Evolutionary conservation across 257 asterid species (phyloP), one percentile per base, ranked within the genome.

Genomic region (Galeopsis tetrahit): DNA sequence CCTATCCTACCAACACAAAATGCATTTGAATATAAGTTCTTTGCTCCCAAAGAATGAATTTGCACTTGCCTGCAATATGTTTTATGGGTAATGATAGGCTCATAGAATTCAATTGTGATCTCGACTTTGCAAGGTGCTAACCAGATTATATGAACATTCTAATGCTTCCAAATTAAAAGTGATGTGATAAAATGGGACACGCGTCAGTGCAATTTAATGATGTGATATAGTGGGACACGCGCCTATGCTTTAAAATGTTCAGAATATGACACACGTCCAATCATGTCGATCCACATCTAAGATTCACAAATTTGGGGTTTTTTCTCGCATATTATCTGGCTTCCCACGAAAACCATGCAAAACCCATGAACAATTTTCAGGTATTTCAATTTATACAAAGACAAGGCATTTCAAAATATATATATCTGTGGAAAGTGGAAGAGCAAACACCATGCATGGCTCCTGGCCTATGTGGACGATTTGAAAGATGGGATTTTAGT

Each of bases 401-500:
- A 44, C 49, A 14, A 60, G 59, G 8, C 64, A 58, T 58, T 59
- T 60, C 6, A 10, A 56, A 28, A 49, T 49, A 0, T 49, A 49
- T 14, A 49, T 49, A 49, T 49, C 14, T 49, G 56, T 49, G 56
- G 9, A n/a, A 49, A 49, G 3, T n/a, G 56, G 56, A 49, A 13
- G 21, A 13, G 43, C 6, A 38, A 38, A 38, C 43, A 38, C 43
- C 43, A 38, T 3, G 40, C 40, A 36, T 36, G 43, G 43, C 43
- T 38, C 43, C 7, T 38, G 43, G 43, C 43, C 2, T 38, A 0
- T 5, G 6, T 38, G 46, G 65, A 60, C 33, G 11, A 28, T 21
- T 59, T 60, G 28, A 74, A 68, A 61, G 61, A 69, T 28, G 28
- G 7, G 55, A 53, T 34, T 42, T 63, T 42, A 14, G 49, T 53